These are phyloP conservation scores for Mortierella sp. DNA, from an alignment of 371 early-diverging fungal species.

Conservation along the genomic window DNA sequence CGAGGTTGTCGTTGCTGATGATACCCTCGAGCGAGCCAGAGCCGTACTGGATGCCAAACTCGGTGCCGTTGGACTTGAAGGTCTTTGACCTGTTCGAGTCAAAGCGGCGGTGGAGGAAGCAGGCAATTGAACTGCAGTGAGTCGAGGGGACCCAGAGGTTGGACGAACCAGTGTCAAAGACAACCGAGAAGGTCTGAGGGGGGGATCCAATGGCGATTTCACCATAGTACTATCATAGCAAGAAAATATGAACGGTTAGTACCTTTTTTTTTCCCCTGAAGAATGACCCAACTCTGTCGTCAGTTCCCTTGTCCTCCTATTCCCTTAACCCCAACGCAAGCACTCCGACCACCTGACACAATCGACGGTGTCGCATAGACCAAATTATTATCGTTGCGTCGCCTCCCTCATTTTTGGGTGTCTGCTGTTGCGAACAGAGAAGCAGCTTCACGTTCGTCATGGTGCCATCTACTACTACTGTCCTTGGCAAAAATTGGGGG, in stretches of 20 bases:
- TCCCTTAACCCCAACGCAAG: neutral
- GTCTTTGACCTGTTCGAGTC: constrained; percentile 80
- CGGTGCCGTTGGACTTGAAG: constrained; percentile 89
- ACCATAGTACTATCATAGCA: constrained; percentile 80
- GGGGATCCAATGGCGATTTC: constrained; percentile 90
- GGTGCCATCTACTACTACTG: no score
- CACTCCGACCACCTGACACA: constrained; percentile 4
- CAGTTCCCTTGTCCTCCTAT: neutral
- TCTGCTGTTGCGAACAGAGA: neutral
- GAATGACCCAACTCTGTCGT: constrained; percentile 7
- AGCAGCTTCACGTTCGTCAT: neutral
- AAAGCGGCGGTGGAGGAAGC: constrained; percentile 91
- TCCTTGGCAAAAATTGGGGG: no score
- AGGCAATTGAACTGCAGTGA: constrained; percentile 94
- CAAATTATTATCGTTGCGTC: neutral
- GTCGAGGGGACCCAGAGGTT: constrained; percentile 98
- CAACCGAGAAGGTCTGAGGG: constrained; percentile 90
- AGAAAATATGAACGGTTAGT: neutral
- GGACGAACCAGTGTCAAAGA: constrained; percentile 96
- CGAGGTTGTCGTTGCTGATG: constrained; percentile 85
- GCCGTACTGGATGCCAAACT: constrained; percentile 93
- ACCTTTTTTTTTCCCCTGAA: neutral
- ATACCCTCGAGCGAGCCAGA: constrained; percentile 94
- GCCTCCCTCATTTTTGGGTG: neutral
- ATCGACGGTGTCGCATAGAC: neutral